These are phyloP conservation scores for Nakazawaea siamensis DNA, from an alignment of 805 yeast genomes.

Conservation along the genomic window DNA sequence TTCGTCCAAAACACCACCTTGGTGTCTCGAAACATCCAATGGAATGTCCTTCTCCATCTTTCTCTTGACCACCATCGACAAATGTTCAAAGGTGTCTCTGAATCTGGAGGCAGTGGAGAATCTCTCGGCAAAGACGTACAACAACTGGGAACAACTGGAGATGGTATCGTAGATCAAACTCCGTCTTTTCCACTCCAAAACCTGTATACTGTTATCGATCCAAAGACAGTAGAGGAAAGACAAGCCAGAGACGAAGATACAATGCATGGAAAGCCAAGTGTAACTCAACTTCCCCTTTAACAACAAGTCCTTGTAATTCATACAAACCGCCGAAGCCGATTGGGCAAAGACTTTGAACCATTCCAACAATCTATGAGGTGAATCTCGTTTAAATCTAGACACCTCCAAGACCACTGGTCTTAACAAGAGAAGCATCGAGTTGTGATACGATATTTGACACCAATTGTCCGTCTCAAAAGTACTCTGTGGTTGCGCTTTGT, in stretches of 20 bases:
- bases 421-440: slow-evolving; percentile 22
- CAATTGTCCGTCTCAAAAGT: slow-evolving; percentile 25
- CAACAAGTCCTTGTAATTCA: slow-evolving; percentile 20
- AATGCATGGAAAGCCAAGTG: slow-evolving; percentile 25
- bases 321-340: slow-evolving; percentile 21
- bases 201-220: slow-evolving; percentile 19
- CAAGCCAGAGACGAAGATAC: slow-evolving; percentile 22
- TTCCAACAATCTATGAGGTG: slow-evolving; percentile 17
- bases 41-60: slow-evolving; percentile 10
- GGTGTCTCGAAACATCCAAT: not conserved
- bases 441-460: slow-evolving; percentile 26
- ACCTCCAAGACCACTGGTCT: slow-evolving; percentile 23
- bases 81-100: slow-evolving; percentile 21
- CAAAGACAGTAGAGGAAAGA: slow-evolving; percentile 24
- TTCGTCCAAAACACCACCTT: slow-evolving; percentile 9
- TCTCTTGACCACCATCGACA: slow-evolving; percentile 15
- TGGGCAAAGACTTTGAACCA: slow-evolving; percentile 26
- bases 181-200: slow-evolving; percentile 18
- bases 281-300: slow-evolving; percentile 18
- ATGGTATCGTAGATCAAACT: slow-evolving; percentile 21
- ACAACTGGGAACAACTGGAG: slow-evolving; percentile 20
- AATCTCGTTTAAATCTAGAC: slow-evolving; percentile 10
- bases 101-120: slow-evolving; percentile 19
- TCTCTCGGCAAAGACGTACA: slow-evolving; percentile 22
- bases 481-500: slow-evolving; percentile 17